Percentiles rank a stretch among this genome's conserved stretches.
These are phyloP conservation scores for Daedaleopsis nitida DNA, from an alignment of 768 basidiomycete species.

Conservation along the genomic window DNA sequence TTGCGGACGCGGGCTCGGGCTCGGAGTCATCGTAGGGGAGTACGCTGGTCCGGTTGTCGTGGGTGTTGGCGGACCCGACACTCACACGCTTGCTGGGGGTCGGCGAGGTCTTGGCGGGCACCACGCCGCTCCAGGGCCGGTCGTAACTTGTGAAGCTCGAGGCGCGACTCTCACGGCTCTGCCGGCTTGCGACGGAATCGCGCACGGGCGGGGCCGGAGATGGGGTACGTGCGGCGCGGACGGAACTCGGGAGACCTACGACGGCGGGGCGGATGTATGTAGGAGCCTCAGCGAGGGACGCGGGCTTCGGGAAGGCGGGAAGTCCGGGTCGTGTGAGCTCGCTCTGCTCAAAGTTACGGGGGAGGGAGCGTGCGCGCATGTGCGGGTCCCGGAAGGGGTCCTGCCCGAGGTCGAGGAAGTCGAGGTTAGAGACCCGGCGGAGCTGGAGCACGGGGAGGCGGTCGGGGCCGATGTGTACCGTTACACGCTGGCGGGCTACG, in stretches of 20 bases:
- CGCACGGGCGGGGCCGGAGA: background rate
- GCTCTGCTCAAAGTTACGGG: conserved; percentile 5
- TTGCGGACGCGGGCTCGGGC: conserved; percentile 4
- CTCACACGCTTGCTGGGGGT: conserved; percentile 8
- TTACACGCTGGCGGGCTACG: conserved; percentile 19
- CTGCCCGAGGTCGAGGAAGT: conserved; percentile 22
- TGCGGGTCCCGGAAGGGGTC: conserved; percentile 20
- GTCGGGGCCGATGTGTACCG: conserved; percentile 20
- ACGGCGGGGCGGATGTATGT: background rate
- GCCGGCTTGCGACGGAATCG: background rate
- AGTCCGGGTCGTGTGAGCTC: background rate
- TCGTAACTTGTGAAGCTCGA: conserved; percentile 5
- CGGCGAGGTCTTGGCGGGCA: background rate
- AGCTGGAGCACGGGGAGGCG: conserved; percentile 23
- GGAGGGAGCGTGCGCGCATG: conserved; percentile 13
- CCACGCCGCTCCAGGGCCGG: background rate
- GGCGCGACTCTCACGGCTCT: background rate
- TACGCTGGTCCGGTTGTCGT: background rate
- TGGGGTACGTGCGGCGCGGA: background rate
- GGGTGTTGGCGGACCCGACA: background rate
- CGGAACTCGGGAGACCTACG: background rate
- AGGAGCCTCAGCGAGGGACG: conserved; percentile 13
- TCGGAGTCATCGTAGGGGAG: conserved; percentile 2
- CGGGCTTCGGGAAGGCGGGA: conserved; percentile 3
- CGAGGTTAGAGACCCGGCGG: conserved; percentile 24